Percentiles rank a stretch among this genome's conserved stretches.
These are phyloP conservation scores for Microascus cirrosus DNA, from an alignment of 2,329 filamentous ascomycete species.

Conservation along the genomic window DNA sequence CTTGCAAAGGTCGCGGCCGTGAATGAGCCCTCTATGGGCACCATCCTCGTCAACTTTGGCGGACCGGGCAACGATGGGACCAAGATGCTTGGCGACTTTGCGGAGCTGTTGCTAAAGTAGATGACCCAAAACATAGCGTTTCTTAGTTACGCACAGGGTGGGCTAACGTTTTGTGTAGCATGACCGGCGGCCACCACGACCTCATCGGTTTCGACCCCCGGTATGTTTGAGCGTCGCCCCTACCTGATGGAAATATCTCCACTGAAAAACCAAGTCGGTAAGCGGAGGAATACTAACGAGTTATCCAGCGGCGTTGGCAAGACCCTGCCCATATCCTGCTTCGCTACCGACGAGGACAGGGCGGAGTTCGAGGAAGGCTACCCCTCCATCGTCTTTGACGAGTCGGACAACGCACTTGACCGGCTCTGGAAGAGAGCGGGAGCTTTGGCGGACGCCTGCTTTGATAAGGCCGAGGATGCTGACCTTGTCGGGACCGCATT, in stretches of 20 bases:
- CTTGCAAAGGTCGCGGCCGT: constrained; percentile 19
- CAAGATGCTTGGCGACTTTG: constrained; percentile 5
- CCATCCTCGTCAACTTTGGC: constrained; percentile 26
- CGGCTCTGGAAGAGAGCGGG: constrained; percentile 9
- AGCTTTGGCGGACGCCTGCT: constrained; percentile 14
- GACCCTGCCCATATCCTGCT: constrained; percentile 12
- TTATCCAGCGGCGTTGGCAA: constrained; percentile 9
- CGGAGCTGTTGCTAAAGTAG: background rate
- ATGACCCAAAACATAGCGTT: background rate
- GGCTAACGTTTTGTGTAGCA: constrained; percentile 8
- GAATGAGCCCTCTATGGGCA: constrained; percentile 19
- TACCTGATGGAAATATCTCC: no score
- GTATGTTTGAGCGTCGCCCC: constrained; percentile 10
- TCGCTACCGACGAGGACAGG: constrained; percentile 1
- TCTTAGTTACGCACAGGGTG: background rate
- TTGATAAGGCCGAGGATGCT: constrained; percentile 10
- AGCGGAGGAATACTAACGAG: background rate
- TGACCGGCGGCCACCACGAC: constrained; percentile 12
- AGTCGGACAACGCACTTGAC: constrained; percentile 8
- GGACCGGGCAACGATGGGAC: constrained; percentile 17
- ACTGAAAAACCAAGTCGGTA: background rate
- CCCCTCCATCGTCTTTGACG: background rate
- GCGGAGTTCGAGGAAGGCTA: background rate
- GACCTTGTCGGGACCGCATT: constrained; percentile 19
- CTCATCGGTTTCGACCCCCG: constrained; percentile 13